phyloP scores from a whole-genome alignment of 306 rosid species.

The Luffa aegyptiaca region DNA sequence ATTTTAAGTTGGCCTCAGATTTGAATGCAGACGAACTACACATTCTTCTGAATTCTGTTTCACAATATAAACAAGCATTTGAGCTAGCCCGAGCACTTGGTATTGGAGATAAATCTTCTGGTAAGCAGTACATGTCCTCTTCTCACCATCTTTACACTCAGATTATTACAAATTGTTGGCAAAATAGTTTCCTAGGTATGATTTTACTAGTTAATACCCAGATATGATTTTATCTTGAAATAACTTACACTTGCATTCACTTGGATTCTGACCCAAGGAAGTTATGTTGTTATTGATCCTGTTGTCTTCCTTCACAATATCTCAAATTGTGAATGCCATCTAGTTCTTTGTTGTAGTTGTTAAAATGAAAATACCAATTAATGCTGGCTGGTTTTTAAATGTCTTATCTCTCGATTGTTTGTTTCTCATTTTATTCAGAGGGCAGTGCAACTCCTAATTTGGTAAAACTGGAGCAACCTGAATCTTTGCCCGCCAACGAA shows the following conservation, averaged over 20 bases:
- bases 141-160: background rate
- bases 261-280: background rate
- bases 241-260: background rate
- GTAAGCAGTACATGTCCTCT: slow-evolving; percentile 23
- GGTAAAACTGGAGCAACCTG: slow-evolving; percentile 10
- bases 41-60: slow-evolving; percentile 15
- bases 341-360: background rate
- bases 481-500: slow-evolving; percentile 5
- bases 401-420: background rate
- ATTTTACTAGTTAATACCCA: background rate
- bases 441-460: background rate
- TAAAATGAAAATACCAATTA: background rate
- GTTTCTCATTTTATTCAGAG: slow-evolving; percentile 6
- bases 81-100: slow-evolving; percentile 16
- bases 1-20: slow-evolving; percentile 20
- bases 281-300: background rate
- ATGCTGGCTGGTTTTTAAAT: background rate
- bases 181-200: background rate
- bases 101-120: slow-evolving; percentile 12
- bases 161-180: background rate
- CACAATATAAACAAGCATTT: slow-evolving; percentile 21
- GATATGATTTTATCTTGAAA: background rate
- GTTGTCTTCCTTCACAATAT: background rate
- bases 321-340: background rate
- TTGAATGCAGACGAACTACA: slow-evolving; percentile 25